Evolutionary conservation across 1,139 yeast genomes (phyloP).

Genomic region (Saccharomyces hybrid): DNA sequence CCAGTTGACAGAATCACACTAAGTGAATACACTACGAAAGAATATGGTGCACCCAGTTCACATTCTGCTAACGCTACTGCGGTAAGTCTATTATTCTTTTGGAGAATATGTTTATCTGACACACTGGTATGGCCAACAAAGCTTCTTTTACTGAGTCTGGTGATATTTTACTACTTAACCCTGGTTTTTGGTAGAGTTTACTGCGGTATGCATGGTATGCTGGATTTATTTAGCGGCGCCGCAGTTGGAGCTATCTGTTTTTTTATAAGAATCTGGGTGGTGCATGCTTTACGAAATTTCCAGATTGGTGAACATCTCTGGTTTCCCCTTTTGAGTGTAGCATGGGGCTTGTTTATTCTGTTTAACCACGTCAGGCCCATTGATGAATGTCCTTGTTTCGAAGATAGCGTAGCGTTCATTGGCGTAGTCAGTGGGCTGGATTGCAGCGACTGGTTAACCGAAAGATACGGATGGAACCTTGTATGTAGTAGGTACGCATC

Average conservation of each 20-base stretch:
- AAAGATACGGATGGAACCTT: slow-evolving; percentile 7
- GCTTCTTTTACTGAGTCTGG: slow-evolving; percentile 12
- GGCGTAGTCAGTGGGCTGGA: slow-evolving; percentile 76
- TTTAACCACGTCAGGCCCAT: slow-evolving; percentile 78
- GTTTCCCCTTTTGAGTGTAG: slow-evolving; percentile 38
- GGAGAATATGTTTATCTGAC: slow-evolving; percentile 12
- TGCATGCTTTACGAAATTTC: slow-evolving; percentile 14
- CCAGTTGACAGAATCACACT: slow-evolving; percentile 86
- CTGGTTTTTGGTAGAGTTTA: slow-evolving; percentile 76
- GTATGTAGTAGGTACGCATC: slow-evolving; percentile 9
- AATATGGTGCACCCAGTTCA: slow-evolving; percentile 92
- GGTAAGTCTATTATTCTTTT: slow-evolving; percentile 39
- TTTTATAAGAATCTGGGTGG: slow-evolving; percentile 33
- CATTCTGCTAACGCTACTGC: slow-evolving; percentile 93
- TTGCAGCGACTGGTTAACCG: slow-evolving; percentile 26
- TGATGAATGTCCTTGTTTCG: slow-evolving; percentile 94
- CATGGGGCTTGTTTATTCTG: slow-evolving; percentile 43
- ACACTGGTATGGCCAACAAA: slow-evolving; percentile 9
- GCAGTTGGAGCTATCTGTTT: slow-evolving; percentile 50
- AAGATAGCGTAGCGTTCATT: slow-evolving; percentile 87
- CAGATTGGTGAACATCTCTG: slow-evolving; percentile 25
- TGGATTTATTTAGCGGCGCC: slow-evolving; percentile 66
- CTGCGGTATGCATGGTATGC: slow-evolving; percentile 96
- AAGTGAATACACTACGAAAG: slow-evolving; percentile 83
- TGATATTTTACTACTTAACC: slow-evolving; percentile 50